Evolutionary conservation across 352 stramenopile genomes (phyloP), one percentile per base, ranked within the genome.

Genomic region (Phytophthora meadii): DNA sequence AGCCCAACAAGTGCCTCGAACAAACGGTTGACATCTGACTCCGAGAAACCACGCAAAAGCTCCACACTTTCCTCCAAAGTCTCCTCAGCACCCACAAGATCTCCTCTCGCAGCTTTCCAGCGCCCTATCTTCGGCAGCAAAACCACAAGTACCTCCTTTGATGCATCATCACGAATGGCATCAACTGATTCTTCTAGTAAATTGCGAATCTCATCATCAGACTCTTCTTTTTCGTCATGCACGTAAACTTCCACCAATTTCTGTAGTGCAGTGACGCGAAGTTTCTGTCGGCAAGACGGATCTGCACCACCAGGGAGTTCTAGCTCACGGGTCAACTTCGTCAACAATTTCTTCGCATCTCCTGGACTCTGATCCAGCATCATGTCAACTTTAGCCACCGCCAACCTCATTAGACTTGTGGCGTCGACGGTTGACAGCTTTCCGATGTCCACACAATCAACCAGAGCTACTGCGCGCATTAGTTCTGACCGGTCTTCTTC

Each of bases 1-100:
- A 87, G 65, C 6, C 76, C 80, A 8, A 89, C 68, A 10, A 91
- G 72, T 25, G 77, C 56, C n/a, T 80, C 69, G 48, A 74, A 76
- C 56, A 87, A 65, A 42, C 68, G 49, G 30, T 81, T 74, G 7
- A 37, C 70, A 7, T 67, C 58, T 15, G 28, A 48, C 11, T 39
- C 42, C 22, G 54, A 22, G 7, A 49, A 24, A 12, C 50, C 34
- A 42, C 66, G 68, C 22, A 70, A 51, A 15, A 80, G 47, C 10
- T 54, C 30, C 1, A 74, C 69, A 47, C 61, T 77, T 41, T 82
- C 64, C 37, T 81, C 56, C 46, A 84, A 41, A 22, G 80, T 27
- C 58, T 68, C 59, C 30, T 74, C 60, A 36, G 77, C 74, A 24
- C 71, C 61, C 1, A 62, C 28, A 36, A 79, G 19, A 34, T 76